These are phyloP conservation scores for Heterobasidion parviporum DNA, from an alignment of 1,284 basidiomycete genomes.

Conservation along the genomic window DNA sequence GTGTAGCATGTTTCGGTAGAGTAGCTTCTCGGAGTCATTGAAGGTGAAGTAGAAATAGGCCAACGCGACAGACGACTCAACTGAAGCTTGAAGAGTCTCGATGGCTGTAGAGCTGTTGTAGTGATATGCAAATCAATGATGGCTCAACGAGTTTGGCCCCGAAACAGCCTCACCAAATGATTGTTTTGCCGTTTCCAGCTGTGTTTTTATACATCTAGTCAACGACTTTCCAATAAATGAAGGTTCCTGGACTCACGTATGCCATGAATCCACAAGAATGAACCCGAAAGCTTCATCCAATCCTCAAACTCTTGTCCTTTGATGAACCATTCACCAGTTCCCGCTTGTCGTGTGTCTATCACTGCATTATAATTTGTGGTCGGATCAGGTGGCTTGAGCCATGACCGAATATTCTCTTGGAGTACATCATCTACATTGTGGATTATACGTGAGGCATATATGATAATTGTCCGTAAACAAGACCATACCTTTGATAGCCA, in stretches of 20 bases:
- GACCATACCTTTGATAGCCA: too few relatives aligned
- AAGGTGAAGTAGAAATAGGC: conserved; percentile 4
- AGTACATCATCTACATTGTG: background rate
- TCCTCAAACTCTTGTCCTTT: background rate
- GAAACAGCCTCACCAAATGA: background rate
- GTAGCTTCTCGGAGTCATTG: background rate
- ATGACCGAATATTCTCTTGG: background rate
- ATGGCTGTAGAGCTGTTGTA: background rate
- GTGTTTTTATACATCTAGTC: background rate
- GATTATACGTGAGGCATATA: too few relatives aligned
- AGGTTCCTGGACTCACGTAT: background rate
- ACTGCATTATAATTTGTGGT: background rate
- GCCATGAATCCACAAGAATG: background rate
- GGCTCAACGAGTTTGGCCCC: background rate
- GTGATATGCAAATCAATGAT: too few relatives aligned
- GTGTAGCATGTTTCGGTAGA: background rate
- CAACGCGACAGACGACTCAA: background rate
- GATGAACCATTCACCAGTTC: background rate
- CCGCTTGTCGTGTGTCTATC: too few relatives aligned
- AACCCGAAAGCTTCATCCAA: background rate
- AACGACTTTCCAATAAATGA: background rate
- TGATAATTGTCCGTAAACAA: too few relatives aligned
- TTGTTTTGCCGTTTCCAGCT: background rate
- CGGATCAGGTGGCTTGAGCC: background rate
- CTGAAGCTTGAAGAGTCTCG: background rate